phyloP scores from a whole-genome alignment of 2,329 filamentous ascomycete species.

The Dothideomycetidae sp. region DNA sequence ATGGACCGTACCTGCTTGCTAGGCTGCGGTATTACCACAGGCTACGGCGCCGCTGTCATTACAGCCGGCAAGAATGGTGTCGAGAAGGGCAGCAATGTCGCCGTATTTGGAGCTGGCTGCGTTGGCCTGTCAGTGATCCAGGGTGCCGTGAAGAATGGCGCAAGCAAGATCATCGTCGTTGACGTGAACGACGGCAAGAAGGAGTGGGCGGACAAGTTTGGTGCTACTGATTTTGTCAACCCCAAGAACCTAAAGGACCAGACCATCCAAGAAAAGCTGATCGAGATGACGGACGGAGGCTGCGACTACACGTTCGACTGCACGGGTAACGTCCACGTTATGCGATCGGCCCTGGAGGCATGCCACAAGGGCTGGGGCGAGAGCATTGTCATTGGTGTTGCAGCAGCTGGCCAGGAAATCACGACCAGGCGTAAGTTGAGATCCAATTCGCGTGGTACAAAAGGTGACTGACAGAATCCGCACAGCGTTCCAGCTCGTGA shows the following conservation, averaged over 20 bases:
- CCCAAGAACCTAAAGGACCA: slow-evolving; percentile 52
- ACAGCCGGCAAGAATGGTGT: slow-evolving; percentile 58
- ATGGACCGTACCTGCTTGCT: slow-evolving; percentile 95
- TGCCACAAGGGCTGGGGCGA: slow-evolving; percentile 99
- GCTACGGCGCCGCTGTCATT: slow-evolving; percentile 88
- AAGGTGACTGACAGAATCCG: slow-evolving; percentile 1
- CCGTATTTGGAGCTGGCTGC: slow-evolving; percentile 89
- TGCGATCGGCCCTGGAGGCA: slow-evolving; percentile 88
- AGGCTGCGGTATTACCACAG: slow-evolving; percentile 96
- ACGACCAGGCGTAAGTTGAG: slow-evolving; percentile 69
- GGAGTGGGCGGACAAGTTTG: slow-evolving; percentile 85
- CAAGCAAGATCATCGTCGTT: slow-evolving; percentile 61
- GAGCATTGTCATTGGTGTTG: slow-evolving; percentile 95
- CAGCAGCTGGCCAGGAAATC: slow-evolving; percentile 91
- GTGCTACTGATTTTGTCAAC: slow-evolving; percentile 94
- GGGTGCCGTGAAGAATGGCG: slow-evolving; percentile 74
- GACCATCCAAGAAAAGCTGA: slow-evolving; percentile 78
- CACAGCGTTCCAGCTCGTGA: slow-evolving; percentile 92
- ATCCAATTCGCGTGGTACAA: neutral
- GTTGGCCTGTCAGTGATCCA: slow-evolving; percentile 93
- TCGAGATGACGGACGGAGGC: slow-evolving; percentile 95
- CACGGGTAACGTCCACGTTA: slow-evolving; percentile 91
- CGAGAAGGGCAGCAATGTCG: slow-evolving; percentile 77
- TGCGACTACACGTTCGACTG: slow-evolving; percentile 99
- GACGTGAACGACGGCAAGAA: slow-evolving; percentile 84